These are phyloP conservation scores for Chaetomium strumarium DNA, from an alignment of 2,329 filamentous ascomycete genomes.

Conservation along the genomic window DNA sequence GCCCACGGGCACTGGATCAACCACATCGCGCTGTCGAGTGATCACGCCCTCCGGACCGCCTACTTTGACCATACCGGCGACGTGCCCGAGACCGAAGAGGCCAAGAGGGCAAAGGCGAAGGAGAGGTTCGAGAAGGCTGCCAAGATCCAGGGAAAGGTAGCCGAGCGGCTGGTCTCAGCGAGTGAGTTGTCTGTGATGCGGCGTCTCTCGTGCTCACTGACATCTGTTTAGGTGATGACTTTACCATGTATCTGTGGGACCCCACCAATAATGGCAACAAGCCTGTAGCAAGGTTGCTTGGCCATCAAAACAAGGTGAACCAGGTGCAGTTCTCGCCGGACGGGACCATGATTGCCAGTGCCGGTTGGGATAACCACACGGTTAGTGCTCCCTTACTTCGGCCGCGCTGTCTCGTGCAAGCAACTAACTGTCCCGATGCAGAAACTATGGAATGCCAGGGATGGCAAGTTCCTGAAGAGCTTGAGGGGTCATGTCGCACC, in stretches of 20 bases:
- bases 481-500: constrained; percentile 59
- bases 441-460: constrained; percentile 35
- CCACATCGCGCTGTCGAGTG: constrained; percentile 86
- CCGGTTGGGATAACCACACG: constrained; percentile 74
- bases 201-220: neutral
- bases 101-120: constrained; percentile 67
- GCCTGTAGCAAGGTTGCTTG: constrained; percentile 80
- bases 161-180: constrained; percentile 82
- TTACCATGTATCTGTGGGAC: constrained; percentile 95
- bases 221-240: constrained; percentile 58
- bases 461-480: constrained; percentile 76
- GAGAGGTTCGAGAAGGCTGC: constrained; percentile 82
- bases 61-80: constrained; percentile 77
- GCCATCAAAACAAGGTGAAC: constrained; percentile 95
- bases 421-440: constrained; percentile 3
- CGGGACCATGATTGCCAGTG: constrained; percentile 77
- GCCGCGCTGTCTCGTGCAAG: neutral
- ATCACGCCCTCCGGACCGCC: constrained; percentile 78
- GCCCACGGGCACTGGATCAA: constrained; percentile 91
- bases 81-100: constrained; percentile 62
- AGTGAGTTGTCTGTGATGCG: constrained; percentile 36
- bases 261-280: constrained; percentile 68
- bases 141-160: constrained; percentile 65
- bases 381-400: constrained; percentile 4
- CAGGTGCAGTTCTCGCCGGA: constrained; percentile 93